Base-by-base conservation (phyloP, 495 filamentous ascomycete genomes). In the Aspergillus conjunctus region DNA sequence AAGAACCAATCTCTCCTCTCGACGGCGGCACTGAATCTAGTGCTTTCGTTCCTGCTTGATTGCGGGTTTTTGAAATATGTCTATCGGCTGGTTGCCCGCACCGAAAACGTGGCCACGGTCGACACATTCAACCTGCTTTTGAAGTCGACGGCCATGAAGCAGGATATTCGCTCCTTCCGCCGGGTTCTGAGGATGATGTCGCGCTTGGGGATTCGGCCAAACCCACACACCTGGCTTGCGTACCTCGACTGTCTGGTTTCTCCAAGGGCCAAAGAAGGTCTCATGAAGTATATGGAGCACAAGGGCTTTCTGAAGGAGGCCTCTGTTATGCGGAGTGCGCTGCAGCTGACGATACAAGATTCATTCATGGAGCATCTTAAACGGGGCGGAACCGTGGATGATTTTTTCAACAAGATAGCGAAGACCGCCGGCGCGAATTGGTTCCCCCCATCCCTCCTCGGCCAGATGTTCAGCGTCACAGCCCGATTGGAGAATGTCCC, bases 61-160 rank as follows among this genome's bases (percentile, higher is more conserved):
- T 58, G 75, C 43, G 65, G 73, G 31, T 67, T 68, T 21, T 55
- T 77, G 7, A 37, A 41, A 4, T 43, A 54, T 55, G 76, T 73
- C 18, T 69, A 69, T 21, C 11, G 33, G 1, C 60, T 83, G 4
- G 72, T 77, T 39, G 45, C 51, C 17, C 52, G 34, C 21, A 68
- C 70, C 51, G 70, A 77, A 49, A 65, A 73, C 56, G 64, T 82
- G 21, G 66, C 71, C 21, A 77, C 76, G 5, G 62, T 69, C 10
- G 72, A 77, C 12, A 78, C 77, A 10, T 81, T 71, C 56, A 82
- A 83, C 34, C 72, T 82, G 22, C 58, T 83, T 18, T 61, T 83
- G 33, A 63, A 67, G 43, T 63, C 62, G 15, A 63, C 72, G 34
- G 78, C 79, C 34, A 58, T 54, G 34, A 68, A 64, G 33, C 75